These are phyloP conservation scores for Penicillium macrosclerotiorum DNA, from an alignment of 495 filamentous ascomycete species.

Conservation along the genomic window DNA sequence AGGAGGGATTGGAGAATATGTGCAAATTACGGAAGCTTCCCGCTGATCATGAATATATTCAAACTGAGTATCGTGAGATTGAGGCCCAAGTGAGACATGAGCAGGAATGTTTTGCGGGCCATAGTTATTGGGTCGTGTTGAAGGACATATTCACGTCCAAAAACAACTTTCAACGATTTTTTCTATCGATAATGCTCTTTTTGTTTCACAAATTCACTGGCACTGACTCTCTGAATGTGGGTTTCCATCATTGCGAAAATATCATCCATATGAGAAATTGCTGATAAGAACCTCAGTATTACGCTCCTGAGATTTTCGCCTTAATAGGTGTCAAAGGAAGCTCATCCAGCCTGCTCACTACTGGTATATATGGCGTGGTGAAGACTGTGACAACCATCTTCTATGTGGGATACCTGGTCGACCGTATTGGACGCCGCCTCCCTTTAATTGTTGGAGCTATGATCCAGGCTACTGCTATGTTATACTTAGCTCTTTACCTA, in stretches of 20 bases:
- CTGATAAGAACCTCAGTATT: conserved; percentile 34
- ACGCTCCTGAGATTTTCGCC: conserved; percentile 42
- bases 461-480: conserved; percentile 62
- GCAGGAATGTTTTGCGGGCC: conserved; percentile 23
- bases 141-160: conserved; percentile 24
- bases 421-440: conserved; percentile 48
- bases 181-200: conserved; percentile 33
- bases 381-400: conserved; percentile 53
- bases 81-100: conserved; percentile 24
- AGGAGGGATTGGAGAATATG: conserved; percentile 53
- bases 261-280: too few relatives aligned
- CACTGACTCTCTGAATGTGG: conserved; percentile 33
- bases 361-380: conserved; percentile 44
- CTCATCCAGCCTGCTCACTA: conserved; percentile 36
- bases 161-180: conserved; percentile 29
- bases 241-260: too few relatives aligned
- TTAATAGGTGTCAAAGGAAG: conserved; percentile 35
- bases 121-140: conserved; percentile 25
- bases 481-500: conserved; percentile 63
- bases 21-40: conserved; percentile 57
- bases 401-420: conserved; percentile 56
- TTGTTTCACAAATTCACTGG: conserved; percentile 44
- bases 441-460: conserved; percentile 61
- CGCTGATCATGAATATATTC: conserved; percentile 56
- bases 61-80: conserved; percentile 35